Evolutionary conservation across 2,329 filamentous ascomycete species (phyloP).

Genomic region (Pseudopyricularia cyperi): DNA sequence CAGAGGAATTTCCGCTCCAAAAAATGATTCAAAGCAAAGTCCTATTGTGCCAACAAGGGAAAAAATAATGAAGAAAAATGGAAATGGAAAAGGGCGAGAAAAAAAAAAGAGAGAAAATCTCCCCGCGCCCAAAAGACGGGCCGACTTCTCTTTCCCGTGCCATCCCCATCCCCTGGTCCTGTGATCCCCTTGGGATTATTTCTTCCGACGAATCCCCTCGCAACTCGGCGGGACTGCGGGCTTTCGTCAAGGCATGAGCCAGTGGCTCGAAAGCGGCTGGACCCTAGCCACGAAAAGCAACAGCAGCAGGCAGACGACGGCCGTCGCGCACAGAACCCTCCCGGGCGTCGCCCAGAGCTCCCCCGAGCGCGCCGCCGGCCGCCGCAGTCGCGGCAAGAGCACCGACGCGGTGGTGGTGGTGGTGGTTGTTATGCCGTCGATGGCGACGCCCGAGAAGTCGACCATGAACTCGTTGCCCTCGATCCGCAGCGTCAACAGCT

Average conservation of each 20-base stretch:
- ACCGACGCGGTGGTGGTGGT: not conserved
- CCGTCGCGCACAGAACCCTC: not conserved
- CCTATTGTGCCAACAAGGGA: too few species aligned
- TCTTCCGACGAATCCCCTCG: too few species aligned
- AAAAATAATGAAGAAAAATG: too few species aligned
- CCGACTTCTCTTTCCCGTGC: not conserved
- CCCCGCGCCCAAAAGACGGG: not conserved
- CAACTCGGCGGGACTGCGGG: not conserved
- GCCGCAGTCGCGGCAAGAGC: not conserved
- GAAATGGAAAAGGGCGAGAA: too few species aligned
- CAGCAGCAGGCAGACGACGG: not conserved
- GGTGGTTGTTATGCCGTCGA: not conserved
- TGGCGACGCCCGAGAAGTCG: conserved; percentile 1
- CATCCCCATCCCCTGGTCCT: not conserved
- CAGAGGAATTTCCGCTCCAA: too few species aligned
- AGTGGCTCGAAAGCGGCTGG: not conserved
- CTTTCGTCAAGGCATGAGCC: not conserved
- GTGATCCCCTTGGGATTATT: not conserved
- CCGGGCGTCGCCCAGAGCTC: not conserved
- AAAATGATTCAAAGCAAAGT: too few species aligned
- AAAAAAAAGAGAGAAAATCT: too few species aligned
- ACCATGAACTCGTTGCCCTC: not conserved
- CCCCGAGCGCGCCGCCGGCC: too few species aligned
- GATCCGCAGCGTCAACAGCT: not conserved
- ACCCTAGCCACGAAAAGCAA: not conserved